These are phyloP conservation scores for Podaxis sp. DNA, from an alignment of 768 basidiomycete genomes.

Conservation along the genomic window DNA sequence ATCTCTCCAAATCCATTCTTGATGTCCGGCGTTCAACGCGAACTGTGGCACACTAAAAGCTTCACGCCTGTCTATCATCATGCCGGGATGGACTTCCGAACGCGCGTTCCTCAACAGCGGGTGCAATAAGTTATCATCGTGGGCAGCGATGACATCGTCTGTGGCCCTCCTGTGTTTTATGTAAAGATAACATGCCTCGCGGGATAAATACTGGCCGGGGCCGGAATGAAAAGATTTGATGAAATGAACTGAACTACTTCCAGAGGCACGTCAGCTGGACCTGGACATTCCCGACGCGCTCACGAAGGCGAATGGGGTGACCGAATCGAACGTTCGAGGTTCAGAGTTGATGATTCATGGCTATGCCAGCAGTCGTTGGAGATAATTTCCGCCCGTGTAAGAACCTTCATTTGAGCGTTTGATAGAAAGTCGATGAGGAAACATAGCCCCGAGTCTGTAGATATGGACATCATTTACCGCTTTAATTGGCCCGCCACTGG, in stretches of 20 bases:
- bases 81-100: neutral
- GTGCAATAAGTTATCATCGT: neutral
- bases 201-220: neutral
- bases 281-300: neutral
- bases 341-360: neutral
- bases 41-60: neutral
- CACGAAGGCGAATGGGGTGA: neutral
- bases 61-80: neutral
- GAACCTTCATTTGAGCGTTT: neutral
- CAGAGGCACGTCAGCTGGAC: neutral
- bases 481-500: neutral
- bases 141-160: neutral
- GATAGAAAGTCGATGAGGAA: constrained; percentile 2
- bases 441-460: neutral
- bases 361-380: neutral
- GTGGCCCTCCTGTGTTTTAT: neutral
- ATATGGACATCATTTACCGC: neutral
- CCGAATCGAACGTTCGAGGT: neutral
- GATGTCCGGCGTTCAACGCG: neutral
- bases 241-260: neutral
- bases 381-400: constrained; percentile 4
- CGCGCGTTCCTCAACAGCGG: neutral
- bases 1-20: neutral
- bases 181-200: constrained; percentile 3
- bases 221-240: neutral